Evolutionary conservation across 768 basidiomycete species (phyloP), one percentile per base, ranked within the genome.

Genomic region (Hebeloma cylindrosporum): DNA sequence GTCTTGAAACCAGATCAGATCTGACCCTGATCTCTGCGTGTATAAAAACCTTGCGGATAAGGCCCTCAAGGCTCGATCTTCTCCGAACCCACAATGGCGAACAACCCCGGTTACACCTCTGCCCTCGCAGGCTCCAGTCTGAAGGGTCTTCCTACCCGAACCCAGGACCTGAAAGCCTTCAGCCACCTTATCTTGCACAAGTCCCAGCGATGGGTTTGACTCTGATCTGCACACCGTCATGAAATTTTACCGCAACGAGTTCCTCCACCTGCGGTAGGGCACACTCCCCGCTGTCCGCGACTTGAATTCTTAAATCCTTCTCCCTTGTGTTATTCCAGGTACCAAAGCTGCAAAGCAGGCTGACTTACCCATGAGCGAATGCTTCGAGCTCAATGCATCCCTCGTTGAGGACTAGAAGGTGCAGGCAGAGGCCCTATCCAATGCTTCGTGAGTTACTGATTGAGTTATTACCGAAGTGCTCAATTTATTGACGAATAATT

Each of bases 251-350:
- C 36, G 36, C 4, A 23, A 38, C 21, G 22, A 38, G n/a, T 38
- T 22, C 36, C 17, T 22, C 16, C 21, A 17, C 5, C 18, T 38
- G 9, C 36, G 26, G 13, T 25, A 38, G 18, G 36, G 26, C 22
- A 38, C 36, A 8, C 36, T 38, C 13, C 36, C 36, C 7, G 36
- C 26, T 38, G 36, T 25, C 3, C 36, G 36, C 13, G 36, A 38
- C 9, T 22, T 38, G 3, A 13, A 25, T 13, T 17, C 36, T 7
- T 38, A 38, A 14, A 13, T 25, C 10, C 36, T 38, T 18, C 36
- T 38, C 14, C 36, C 36, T 3, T n/a, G 14, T n/a, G 36, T 38
- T 20, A 25, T 38, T 38, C 36, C 36, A 21, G 36, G 26, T 9
- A 13, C 10, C 10, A 16, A 22, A 22, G 36, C 36, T 7, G 7